Evolutionary conservation across 148 eudicot genomes (phyloP), one percentile per base, ranked within the genome.

Genomic region (Mesembryanthemum crystallinum): DNA sequence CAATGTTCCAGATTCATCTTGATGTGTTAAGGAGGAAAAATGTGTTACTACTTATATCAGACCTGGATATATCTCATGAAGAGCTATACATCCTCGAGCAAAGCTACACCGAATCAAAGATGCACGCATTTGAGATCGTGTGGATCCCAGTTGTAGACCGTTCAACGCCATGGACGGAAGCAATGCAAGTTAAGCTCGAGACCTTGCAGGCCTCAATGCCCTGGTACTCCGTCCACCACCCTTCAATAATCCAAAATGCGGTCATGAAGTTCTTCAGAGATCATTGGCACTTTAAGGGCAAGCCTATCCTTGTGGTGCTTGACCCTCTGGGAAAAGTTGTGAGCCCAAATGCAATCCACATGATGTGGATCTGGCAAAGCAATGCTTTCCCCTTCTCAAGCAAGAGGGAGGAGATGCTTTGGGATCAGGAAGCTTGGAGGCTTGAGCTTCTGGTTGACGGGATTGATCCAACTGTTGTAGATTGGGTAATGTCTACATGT

Each of bases 341-440:
- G 64, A 86, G 85, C 77, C 90, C 89, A 0, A 90, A 90, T 63
- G 94, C 94, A 1, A 77, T 88, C 65, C 91, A 88, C 76, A 90
- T 90, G 94, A 90, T 90, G 94, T 85, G 87, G 89, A 88, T 88
- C 13, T 90, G 94, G 94, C 89, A 88, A 71, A 87, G 85, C 79
- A 72, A 49, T 11, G 91, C 94, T 25, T 90, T 90, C 42, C 91
- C 91, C 60, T 90, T 90, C 73, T 86, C 90, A n/a, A 88, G 81
- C 71, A 18, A 9, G 0, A 82, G 86, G 73, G 94, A 90, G 68
- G 83, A 77, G 51, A 62, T 30, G 42, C 80, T 90, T n/a, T 90
- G 94, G 94, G 79, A 57, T 73, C 87, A 79, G 27, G 90, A 88
- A 68, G 66, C 76, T 65, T 90, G 94, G 94, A 88, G 73, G 80